phyloP scores from a whole-genome alignment of 1,139 yeast species.

The Yamadazyma friedrichii region DNA sequence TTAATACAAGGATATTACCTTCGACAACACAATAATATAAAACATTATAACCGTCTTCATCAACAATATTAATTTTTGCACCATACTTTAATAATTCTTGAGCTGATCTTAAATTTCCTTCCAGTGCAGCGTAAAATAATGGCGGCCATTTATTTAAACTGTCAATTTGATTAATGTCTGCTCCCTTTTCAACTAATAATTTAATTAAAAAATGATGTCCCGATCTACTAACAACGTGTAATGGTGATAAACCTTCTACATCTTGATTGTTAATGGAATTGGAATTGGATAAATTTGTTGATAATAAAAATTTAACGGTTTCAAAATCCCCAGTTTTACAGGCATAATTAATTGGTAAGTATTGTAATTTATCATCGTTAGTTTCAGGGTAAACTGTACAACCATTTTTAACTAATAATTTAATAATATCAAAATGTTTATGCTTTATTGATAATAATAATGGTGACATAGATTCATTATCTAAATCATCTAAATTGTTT shows the following conservation, averaged over 20 bases:
- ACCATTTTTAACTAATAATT: slow-evolving; percentile 43
- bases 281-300: slow-evolving; percentile 19
- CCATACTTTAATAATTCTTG: slow-evolving; percentile 68
- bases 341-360: slow-evolving; percentile 85
- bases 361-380: slow-evolving; percentile 51
- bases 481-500: slow-evolving; percentile 50
- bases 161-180: slow-evolving; percentile 77
- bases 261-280: slow-evolving; percentile 53
- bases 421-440: slow-evolving; percentile 56
- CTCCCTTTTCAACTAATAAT: slow-evolving; percentile 67
- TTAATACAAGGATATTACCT: slow-evolving; percentile 80
- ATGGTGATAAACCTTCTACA: slow-evolving; percentile 84
- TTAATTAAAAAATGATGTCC: slow-evolving; percentile 73
- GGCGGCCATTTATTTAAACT: slow-evolving; percentile 94
- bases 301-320: slow-evolving; percentile 60
- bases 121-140: slow-evolving; percentile 83
- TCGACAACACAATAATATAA: slow-evolving; percentile 91
- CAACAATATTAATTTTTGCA: slow-evolving; percentile 71
- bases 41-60: slow-evolving; percentile 81
- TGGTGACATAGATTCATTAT: slow-evolving; percentile 79
- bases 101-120: slow-evolving; percentile 76
- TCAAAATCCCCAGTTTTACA: slow-evolving; percentile 80
- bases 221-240: slow-evolving; percentile 85
- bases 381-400: slow-evolving; percentile 57
- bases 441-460: slow-evolving; percentile 74